A percentile compares a stretch with the other conserved stretches of the same genome.
These are phyloP conservation scores for Crucihimalaya himalaica DNA, from an alignment of 345 rosid genomes.

Conservation along the genomic window DNA sequence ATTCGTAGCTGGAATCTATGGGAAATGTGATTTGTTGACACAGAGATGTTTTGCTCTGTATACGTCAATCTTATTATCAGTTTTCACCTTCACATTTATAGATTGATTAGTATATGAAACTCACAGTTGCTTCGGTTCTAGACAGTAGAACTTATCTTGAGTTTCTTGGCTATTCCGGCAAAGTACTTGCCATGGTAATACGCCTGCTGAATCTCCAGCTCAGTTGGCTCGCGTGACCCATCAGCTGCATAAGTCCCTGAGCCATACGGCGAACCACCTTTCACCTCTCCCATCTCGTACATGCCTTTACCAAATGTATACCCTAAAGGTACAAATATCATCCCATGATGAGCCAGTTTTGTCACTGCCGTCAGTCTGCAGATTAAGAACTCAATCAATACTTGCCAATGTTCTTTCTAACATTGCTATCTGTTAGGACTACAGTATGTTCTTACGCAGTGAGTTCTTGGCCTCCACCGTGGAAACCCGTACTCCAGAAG, in stretches of 20 bases:
- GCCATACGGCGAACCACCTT: constrained; percentile 91
- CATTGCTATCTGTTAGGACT: background rate
- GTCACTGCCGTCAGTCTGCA: constrained; percentile 85
- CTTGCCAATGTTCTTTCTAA: background rate
- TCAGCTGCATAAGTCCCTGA: constrained; percentile 94
- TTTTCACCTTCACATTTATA: constrained; percentile 15
- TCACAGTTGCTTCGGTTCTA: background rate
- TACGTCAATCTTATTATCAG: constrained; percentile 18
- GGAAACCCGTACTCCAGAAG: constrained; percentile 98
- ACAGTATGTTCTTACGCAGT: constrained; percentile 81
- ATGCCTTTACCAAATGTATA: constrained; percentile 83
- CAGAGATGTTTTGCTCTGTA: constrained; percentile 2
- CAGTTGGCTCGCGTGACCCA: constrained; percentile 76
- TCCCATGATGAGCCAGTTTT: constrained; percentile 85
- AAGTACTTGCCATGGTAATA: constrained; percentile 83
- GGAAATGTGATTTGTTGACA: constrained; percentile 19
- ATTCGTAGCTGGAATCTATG: constrained; percentile 6
- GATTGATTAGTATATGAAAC: constrained; percentile 9
- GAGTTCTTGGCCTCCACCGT: constrained; percentile 97
- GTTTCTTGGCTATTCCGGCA: constrained; percentile 81
- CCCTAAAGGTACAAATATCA: constrained; percentile 87
- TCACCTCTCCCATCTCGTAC: constrained; percentile 90
- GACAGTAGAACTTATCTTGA: constrained; percentile 36
- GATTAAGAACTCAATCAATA: background rate
- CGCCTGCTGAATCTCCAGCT: constrained; percentile 80